Evolutionary conservation across 1,284 basidiomycete species (phyloP).

Genomic region (Sphaerobolus stellatus): DNA sequence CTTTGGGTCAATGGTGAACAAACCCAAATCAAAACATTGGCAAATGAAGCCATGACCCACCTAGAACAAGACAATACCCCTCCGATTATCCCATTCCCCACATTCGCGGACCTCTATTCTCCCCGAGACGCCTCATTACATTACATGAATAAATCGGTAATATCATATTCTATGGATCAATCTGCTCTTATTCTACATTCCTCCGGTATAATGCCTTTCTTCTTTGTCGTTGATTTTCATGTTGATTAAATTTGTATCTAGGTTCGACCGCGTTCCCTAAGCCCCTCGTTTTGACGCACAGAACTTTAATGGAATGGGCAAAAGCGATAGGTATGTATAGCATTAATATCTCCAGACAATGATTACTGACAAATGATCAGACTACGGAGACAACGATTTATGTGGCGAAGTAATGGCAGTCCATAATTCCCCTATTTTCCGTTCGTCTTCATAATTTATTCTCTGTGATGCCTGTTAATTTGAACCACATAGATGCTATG

Average conservation of each 20-base stretch:
- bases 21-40: not conserved
- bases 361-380: not conserved
- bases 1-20: conserved; percentile 2
- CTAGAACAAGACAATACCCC: not conserved
- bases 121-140: not conserved
- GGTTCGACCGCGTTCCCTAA: conserved; percentile 34
- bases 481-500: conserved; percentile 1
- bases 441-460: not conserved
- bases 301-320: conserved; percentile 16
- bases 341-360: not conserved
- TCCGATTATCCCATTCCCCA: not conserved
- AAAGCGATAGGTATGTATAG: conserved; percentile 14
- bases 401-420: conserved; percentile 1
- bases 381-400: not conserved
- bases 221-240: conserved; percentile 1
- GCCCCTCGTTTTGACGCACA: conserved; percentile 23
- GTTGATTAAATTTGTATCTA: not conserved
- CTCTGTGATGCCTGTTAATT: no score
- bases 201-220: conserved; percentile 26
- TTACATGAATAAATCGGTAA: not conserved
- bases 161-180: conserved; percentile 1
- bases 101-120: not conserved
- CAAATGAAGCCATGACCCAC: not conserved
- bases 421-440: conserved; percentile 2
- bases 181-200: conserved; percentile 33